phyloP scores from a whole-genome alignment of 345 rosid genomes.

The Salix exigua region DNA sequence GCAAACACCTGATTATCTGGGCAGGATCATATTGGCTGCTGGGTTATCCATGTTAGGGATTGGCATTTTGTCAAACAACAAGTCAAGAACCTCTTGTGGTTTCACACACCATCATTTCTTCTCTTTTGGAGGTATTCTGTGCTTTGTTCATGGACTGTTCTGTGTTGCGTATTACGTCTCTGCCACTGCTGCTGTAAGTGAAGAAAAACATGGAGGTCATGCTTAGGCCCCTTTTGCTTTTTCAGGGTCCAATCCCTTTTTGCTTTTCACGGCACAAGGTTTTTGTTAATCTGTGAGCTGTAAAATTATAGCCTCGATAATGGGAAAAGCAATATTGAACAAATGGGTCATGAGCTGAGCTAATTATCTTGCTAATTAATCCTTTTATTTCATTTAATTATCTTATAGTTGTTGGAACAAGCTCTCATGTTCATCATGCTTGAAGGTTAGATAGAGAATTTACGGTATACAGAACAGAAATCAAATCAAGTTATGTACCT shows the following conservation, averaged over 20 bases:
- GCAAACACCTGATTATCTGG: not conserved
- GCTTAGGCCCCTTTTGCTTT: slow-evolving; percentile 4
- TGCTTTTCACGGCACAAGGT: not conserved
- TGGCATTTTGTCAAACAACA: slow-evolving; percentile 70
- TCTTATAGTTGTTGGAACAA: too few species aligned
- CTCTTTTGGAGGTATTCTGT: slow-evolving; percentile 80
- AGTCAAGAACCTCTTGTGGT: slow-evolving; percentile 79
- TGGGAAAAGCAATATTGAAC: not conserved
- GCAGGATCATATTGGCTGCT: slow-evolving; percentile 73
- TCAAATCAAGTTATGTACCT: too few species aligned
- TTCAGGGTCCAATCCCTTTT: not conserved
- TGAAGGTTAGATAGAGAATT: too few species aligned
- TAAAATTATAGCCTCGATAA: not conserved
- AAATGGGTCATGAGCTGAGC: not conserved
- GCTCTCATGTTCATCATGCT: too few species aligned
- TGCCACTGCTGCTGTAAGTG: slow-evolving; percentile 53
- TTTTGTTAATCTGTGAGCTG: not conserved
- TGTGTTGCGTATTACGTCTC: slow-evolving; percentile 76
- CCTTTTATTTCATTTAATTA: not conserved
- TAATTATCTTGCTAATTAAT: not conserved
- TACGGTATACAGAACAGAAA: too few species aligned
- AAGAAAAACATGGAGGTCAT: slow-evolving; percentile 34
- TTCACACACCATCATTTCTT: slow-evolving; percentile 82
- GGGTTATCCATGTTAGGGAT: slow-evolving; percentile 73
- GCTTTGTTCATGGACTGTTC: slow-evolving; percentile 84